These are phyloP conservation scores for Crithidia thermophila DNA, from an alignment of 208 protist species.

Conservation along the genomic window DNA sequence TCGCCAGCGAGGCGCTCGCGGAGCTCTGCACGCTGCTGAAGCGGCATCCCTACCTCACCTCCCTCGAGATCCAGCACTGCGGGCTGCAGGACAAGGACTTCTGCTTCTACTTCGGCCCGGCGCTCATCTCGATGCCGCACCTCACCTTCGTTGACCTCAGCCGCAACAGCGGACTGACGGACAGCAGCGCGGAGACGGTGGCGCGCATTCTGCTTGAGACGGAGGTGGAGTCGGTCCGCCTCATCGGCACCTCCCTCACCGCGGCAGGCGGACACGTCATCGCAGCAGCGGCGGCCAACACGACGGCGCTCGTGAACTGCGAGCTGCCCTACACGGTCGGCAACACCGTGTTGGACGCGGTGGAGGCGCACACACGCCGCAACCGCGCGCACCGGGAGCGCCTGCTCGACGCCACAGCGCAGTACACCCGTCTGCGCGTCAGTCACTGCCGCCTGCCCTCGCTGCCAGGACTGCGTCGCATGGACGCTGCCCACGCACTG, in stretches of 20 bases:
- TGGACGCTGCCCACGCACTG: not conserved
- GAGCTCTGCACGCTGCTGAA: slow-evolving; percentile 71
- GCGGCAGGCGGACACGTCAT: slow-evolving; percentile 44
- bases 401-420: not conserved
- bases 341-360: slow-evolving; percentile 38
- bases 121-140: slow-evolving; percentile 32
- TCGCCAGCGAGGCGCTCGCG: slow-evolving; percentile 60
- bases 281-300: slow-evolving; percentile 38
- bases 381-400: slow-evolving; percentile 30
- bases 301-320: slow-evolving; percentile 36
- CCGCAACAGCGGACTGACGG: slow-evolving; percentile 67
- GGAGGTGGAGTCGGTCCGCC: slow-evolving; percentile 42
- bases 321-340: slow-evolving; percentile 84
- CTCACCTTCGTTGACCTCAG: slow-evolving; percentile 60
- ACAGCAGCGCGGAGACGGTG: slow-evolving; percentile 43
- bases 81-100: slow-evolving; percentile 67
- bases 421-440: slow-evolving; percentile 6
- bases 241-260: slow-evolving; percentile 52
- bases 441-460: not conserved
- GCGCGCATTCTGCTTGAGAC: slow-evolving; percentile 41
- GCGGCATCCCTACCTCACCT: slow-evolving; percentile 44
- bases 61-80: slow-evolving; percentile 57
- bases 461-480: not conserved
- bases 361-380: slow-evolving; percentile 25
- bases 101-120: slow-evolving; percentile 50